Evolutionary conservation across 768 basidiomycete genomes (phyloP).

Genomic region (Mycena metata): DNA sequence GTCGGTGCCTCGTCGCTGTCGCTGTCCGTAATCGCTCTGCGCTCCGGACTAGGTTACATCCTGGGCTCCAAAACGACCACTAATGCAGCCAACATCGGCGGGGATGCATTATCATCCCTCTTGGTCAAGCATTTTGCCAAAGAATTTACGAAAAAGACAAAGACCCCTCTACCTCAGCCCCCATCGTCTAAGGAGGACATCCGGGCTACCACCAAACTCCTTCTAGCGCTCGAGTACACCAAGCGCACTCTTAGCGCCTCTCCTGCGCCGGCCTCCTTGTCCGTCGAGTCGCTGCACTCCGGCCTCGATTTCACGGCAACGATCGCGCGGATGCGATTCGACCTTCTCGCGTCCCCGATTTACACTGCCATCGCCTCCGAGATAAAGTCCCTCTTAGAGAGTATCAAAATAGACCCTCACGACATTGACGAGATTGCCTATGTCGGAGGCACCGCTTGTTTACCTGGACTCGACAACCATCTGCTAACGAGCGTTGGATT

Average conservation of each 20-base stretch:
- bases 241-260: conserved; percentile 93
- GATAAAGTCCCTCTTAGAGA: conserved; percentile 65
- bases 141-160: conserved; percentile 98
- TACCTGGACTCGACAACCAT: conserved; percentile 81
- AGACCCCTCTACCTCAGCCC: conserved; percentile 73
- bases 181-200: conserved; percentile 63
- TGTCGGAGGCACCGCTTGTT: conserved; percentile 79
- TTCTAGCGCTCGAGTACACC: conserved; percentile 93
- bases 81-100: conserved; percentile 65
- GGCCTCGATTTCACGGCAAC: conserved; percentile 90
- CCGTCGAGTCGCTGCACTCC: conserved; percentile 94
- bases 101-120: conserved; percentile 82
- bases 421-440: conserved; percentile 86
- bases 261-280: conserved; percentile 89
- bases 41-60: conserved; percentile 78
- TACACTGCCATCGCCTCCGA: conserved; percentile 69
- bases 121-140: conserved; percentile 93
- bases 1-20: conserved; percentile 82
- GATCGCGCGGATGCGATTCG: conserved; percentile 70
- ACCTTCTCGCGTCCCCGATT: conserved; percentile 71
- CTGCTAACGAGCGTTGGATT: conserved; percentile 64
- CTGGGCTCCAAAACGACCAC: conserved; percentile 60
- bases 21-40: conserved; percentile 78
- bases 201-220: conserved; percentile 93
- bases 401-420: conserved; percentile 69